Evolutionary conservation across 2,329 filamentous ascomycete genomes (phyloP).

Genomic region (Sporothrix inflata): DNA sequence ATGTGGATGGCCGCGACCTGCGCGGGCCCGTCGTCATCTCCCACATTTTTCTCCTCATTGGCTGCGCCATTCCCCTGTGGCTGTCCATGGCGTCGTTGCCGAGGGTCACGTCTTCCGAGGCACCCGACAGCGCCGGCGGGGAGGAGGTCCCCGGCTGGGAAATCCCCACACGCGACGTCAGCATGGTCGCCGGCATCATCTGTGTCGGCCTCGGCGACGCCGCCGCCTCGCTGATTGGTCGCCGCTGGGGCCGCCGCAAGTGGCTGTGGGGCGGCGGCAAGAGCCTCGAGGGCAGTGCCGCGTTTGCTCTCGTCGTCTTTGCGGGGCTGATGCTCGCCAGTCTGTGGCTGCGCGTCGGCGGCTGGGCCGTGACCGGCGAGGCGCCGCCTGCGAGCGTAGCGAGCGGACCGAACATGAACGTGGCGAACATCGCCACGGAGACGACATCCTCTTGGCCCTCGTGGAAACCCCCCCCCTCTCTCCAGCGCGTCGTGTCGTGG

Average conservation of each 20-base stretch:
- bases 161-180: conserved; percentile 71
- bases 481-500: conserved; percentile 34
- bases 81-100: conserved; percentile 73
- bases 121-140: too few species aligned
- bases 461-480: not conserved
- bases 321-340: conserved; percentile 71
- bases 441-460: not conserved
- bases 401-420: too few species aligned
- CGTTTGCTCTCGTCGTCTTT: conserved; percentile 81
- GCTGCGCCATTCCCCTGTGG: conserved; percentile 94
- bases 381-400: not conserved
- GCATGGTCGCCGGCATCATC: conserved; percentile 89
- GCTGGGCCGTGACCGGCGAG: conserved; percentile 71
- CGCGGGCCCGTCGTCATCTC: conserved; percentile 93
- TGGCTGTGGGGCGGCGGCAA: conserved; percentile 98
- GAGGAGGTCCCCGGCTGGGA: too few species aligned
- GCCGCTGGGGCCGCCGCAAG: conserved; percentile 82
- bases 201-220: conserved; percentile 96
- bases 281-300: conserved; percentile 83
- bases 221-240: conserved; percentile 85
- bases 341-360: conserved; percentile 74
- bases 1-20: conserved; percentile 91
- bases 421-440: not conserved
- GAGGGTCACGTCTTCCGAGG: conserved; percentile 44
- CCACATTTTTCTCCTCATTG: conserved; percentile 93